These are phyloP conservation scores for Citeromyces matritensis DNA, from an alignment of 805 yeast species.

Conservation along the genomic window DNA sequence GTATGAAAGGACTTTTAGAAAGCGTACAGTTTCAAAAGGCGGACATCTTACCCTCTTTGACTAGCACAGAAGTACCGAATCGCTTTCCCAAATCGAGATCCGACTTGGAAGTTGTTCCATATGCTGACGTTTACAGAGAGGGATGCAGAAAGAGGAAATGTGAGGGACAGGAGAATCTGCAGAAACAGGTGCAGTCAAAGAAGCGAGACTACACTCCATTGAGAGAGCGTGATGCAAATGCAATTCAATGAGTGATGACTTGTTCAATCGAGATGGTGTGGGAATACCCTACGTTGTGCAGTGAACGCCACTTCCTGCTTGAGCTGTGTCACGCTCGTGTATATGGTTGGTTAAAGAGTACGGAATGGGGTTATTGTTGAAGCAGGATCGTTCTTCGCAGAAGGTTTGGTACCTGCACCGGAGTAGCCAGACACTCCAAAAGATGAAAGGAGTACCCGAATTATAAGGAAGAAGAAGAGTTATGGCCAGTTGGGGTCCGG, in stretches of 20 bases:
- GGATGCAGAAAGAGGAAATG: too few relatives aligned
- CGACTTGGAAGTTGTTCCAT: too few relatives aligned
- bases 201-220: too few relatives aligned
- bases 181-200: not conserved
- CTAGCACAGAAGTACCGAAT: too few relatives aligned
- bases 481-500: slow-evolving; percentile 89
- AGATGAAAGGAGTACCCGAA: slow-evolving; percentile 58
- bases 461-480: slow-evolving; percentile 67
- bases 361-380: slow-evolving; percentile 79
- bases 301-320: slow-evolving; percentile 75
- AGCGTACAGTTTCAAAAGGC: too few relatives aligned
- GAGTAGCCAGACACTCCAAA: slow-evolving; percentile 98
- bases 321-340: slow-evolving; percentile 83
- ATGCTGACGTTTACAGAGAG: too few relatives aligned
- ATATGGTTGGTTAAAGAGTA: slow-evolving; percentile 93
- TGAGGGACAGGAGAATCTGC: not conserved
- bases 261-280: slow-evolving; percentile 62
- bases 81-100: too few relatives aligned
- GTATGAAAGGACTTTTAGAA: too few relatives aligned
- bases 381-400: slow-evolving; percentile 83
- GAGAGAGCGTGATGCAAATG: too few relatives aligned
- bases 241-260: slow-evolving; percentile 7
- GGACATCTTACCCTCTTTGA: too few relatives aligned
- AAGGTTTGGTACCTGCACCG: slow-evolving; percentile 98
- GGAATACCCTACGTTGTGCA: slow-evolving; percentile 98